phyloP scores from a whole-genome alignment of 2,329 filamentous ascomycete genomes.

The Alternaria triticina region DNA sequence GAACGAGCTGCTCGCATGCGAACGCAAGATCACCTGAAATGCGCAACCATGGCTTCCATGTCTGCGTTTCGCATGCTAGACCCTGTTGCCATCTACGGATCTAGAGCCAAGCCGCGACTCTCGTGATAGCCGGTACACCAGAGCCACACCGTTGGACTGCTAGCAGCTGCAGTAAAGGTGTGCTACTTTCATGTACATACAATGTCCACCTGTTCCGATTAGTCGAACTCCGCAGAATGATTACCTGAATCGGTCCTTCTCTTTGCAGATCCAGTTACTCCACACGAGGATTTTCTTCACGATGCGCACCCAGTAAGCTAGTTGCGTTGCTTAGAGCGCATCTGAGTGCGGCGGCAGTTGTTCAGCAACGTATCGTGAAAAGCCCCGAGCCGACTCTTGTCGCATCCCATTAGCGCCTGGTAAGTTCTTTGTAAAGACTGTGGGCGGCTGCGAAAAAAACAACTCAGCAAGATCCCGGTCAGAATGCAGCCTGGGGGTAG shows the following conservation, averaged over 20 bases:
- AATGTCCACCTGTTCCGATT: not conserved
- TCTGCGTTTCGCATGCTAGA: conserved; percentile 2
- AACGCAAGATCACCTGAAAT: conserved; percentile 3
- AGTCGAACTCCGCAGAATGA: not conserved
- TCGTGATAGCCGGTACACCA: conserved; percentile 6
- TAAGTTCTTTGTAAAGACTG: not conserved
- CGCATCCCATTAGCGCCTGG: not conserved
- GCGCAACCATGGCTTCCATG: not conserved
- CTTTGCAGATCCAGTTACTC: not conserved
- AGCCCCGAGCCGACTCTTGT: not conserved
- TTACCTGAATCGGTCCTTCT: not conserved
- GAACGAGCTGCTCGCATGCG: not conserved
- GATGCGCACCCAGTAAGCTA: not conserved
- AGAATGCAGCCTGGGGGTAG: not conserved
- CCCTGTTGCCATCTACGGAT: conserved; percentile 1
- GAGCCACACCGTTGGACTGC: not conserved
- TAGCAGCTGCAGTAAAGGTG: not conserved
- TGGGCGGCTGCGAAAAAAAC: not conserved
- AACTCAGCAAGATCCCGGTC: not conserved
- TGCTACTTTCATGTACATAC: not conserved
- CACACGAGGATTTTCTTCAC: not conserved
- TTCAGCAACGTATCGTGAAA: not conserved
- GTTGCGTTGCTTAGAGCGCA: not conserved
- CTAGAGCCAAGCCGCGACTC: conserved; percentile 1
- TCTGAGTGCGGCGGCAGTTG: not conserved